Evolutionary conservation across 129 eudicot species (phyloP), one percentile per base, ranked within the genome.

Genomic region (Helichrysum umbraculigerum): DNA sequence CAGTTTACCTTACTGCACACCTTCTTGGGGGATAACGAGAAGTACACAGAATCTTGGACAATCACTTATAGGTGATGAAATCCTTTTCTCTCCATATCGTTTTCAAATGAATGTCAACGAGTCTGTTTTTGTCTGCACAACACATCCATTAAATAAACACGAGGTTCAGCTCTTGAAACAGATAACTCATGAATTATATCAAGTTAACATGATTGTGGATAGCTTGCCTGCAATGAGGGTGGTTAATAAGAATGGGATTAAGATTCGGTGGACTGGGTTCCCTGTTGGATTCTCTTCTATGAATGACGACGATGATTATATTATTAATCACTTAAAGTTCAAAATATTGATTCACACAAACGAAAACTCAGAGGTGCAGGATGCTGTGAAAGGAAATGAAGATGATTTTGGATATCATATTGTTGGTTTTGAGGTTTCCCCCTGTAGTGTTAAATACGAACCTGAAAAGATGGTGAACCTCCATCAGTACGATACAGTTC

Each of bases 1-100:
- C 82, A 89, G 91, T 77, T 86, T 89, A 41, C 95, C 95, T 39
- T 89, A 89, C 70, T 89, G 95, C 86, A 78, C 39, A 51, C 95
- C 95, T 72, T 44, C 25, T 35, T 88, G 89, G 0, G 95, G 85
- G 20, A 78, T 89, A 73, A 89, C 86, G 83, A 89, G 84, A 83
- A 86, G 95, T 71, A 91, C 95, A 58, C 89, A 89, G 82, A 89
- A 89, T 86, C 86, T 89, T 22, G 95, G 95, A 58, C 90, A 89
- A 68, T 64, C 86, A 22, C 87, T 89, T 29, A 89, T 89, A 91
- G 95, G 95, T 64, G 95, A 89, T 72, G 89, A 86, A 66, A 89
- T 89, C 28, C 90, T 86, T 68, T 86, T 84, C 75, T 89, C 95
- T 15, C 95, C 95, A 5, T 89, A 89, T 66, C 91, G 91, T 68